Percentiles rank a stretch among this genome's conserved stretches.
phyloP scores from a whole-genome alignment of 768 basidiomycete species.

The Psilocybe cyanescens region DNA sequence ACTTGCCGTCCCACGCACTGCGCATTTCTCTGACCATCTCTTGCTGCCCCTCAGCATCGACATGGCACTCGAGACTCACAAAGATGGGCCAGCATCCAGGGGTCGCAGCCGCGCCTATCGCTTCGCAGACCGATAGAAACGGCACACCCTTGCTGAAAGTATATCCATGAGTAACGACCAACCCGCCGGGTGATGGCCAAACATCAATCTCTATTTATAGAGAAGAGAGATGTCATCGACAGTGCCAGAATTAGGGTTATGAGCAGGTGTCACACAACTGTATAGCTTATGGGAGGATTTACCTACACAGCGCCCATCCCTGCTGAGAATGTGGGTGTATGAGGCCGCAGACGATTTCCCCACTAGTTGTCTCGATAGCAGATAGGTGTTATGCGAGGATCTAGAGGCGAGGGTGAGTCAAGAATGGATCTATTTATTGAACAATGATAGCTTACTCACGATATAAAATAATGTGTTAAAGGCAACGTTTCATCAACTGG shows the following conservation, averaged over 20 bases:
- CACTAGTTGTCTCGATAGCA: slow-evolving; percentile 58
- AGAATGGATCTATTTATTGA: neutral
- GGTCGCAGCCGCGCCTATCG: slow-evolving; percentile 49
- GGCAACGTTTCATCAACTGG: slow-evolving; percentile 48
- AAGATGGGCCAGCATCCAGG: slow-evolving; percentile 57
- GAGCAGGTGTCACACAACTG: neutral
- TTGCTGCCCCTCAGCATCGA: slow-evolving; percentile 49
- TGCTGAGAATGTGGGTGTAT: slow-evolving; percentile 57
- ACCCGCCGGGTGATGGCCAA: slow-evolving; percentile 58
- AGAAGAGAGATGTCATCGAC: neutral
- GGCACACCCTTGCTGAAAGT: slow-evolving; percentile 57
- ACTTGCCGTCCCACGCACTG: slow-evolving; percentile 53
- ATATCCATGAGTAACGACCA: slow-evolving; percentile 64
- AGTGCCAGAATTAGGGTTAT: neutral
- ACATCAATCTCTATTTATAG: slow-evolving; percentile 61
- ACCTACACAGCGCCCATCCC: slow-evolving; percentile 58
- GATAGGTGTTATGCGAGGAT: slow-evolving; percentile 71
- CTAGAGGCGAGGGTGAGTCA: slow-evolving; percentile 29
- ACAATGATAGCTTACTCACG: slow-evolving; percentile 36
- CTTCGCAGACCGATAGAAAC: slow-evolving; percentile 54
- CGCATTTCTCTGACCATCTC: slow-evolving; percentile 58
- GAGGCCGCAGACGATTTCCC: slow-evolving; percentile 55
- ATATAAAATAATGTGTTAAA: slow-evolving; percentile 60
- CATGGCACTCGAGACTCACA: slow-evolving; percentile 67
- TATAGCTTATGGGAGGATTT: slow-evolving; percentile 4